Conservation (phyloP, 495 filamentous ascomycete species). For the Trypethelium eluteriae region DNA sequence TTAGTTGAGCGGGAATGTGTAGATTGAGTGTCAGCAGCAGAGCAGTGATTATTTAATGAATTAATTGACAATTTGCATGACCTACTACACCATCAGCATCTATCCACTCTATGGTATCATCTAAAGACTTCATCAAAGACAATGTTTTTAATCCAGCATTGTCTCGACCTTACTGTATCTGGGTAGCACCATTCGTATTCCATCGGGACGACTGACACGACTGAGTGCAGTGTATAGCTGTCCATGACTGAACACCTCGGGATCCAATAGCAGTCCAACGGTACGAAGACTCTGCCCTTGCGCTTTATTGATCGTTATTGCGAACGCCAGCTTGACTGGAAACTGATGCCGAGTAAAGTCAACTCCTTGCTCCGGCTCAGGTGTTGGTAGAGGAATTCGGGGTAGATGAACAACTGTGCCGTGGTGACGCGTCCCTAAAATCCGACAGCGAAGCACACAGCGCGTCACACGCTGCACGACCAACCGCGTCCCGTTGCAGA, state of each 20-base stretch:
- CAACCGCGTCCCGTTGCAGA: not conserved
- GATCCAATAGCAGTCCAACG: slow-evolving; percentile 2
- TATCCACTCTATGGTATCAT: too few relatives aligned
- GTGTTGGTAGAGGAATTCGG: not conserved
- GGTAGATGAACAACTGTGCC: not conserved
- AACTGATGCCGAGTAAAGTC: slow-evolving; percentile 16
- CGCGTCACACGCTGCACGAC: not conserved
- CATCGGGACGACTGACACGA: not conserved
- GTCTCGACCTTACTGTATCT: not conserved
- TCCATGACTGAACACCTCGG: not conserved
- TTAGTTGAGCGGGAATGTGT: too few relatives aligned
- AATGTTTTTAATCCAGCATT: not conserved
- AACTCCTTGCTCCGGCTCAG: not conserved
- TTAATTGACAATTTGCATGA: too few relatives aligned
- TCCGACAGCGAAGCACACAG: slow-evolving; percentile 1
- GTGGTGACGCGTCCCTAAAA: not conserved
- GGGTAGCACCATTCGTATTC: not conserved
- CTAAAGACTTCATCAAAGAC: not conserved
- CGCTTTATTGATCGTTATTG: slow-evolving; percentile 24
- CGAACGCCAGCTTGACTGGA: slow-evolving; percentile 23
- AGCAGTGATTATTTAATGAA: too few relatives aligned
- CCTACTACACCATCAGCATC: too few relatives aligned
- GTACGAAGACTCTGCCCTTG: slow-evolving; percentile 18
- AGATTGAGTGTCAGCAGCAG: too few relatives aligned
- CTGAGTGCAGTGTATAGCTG: not conserved